Conservation (phyloP, 1,284 basidiomycete genomes). For the Austropuccinia psidii region DNA sequence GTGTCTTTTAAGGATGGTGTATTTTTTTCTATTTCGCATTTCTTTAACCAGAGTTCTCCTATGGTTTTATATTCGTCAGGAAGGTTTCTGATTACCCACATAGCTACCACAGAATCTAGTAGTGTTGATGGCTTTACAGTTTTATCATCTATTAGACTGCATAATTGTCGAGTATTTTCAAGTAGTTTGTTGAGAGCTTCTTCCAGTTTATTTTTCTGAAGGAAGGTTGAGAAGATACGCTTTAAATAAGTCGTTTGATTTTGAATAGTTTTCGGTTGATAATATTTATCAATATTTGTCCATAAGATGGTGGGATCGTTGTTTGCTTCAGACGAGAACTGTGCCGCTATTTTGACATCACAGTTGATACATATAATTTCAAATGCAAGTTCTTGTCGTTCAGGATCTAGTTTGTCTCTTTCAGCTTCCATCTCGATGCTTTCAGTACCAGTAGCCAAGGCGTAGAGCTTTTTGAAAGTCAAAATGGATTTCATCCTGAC, state of each 20-base stretch:
- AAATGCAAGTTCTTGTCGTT: neutral
- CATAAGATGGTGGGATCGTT: neutral
- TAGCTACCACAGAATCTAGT: neutral
- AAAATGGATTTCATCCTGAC: neutral
- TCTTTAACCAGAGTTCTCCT: neutral
- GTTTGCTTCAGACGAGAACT: neutral
- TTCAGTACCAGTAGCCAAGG: neutral
- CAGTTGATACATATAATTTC: neutral
- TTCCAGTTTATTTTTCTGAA: neutral
- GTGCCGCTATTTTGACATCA: neutral
- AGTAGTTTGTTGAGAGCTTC: neutral
- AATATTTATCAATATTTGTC: neutral
- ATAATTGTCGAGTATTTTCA: neutral
- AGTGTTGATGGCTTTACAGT: neutral
- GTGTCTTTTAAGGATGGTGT: neutral
- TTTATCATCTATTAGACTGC: neutral
- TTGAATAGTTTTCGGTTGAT: neutral
- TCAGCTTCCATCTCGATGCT: too few relatives aligned
- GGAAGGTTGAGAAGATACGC: neutral
- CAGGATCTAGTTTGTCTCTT: neutral
- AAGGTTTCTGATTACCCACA: neutral
- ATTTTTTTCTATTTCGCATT: neutral
- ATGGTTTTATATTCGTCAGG: neutral
- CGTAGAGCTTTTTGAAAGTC: neutral
- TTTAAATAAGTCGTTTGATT: neutral